Base-by-base conservation (phyloP, 176 grass and related monocot genomes). In the Bonia amplexicaulis region DNA sequence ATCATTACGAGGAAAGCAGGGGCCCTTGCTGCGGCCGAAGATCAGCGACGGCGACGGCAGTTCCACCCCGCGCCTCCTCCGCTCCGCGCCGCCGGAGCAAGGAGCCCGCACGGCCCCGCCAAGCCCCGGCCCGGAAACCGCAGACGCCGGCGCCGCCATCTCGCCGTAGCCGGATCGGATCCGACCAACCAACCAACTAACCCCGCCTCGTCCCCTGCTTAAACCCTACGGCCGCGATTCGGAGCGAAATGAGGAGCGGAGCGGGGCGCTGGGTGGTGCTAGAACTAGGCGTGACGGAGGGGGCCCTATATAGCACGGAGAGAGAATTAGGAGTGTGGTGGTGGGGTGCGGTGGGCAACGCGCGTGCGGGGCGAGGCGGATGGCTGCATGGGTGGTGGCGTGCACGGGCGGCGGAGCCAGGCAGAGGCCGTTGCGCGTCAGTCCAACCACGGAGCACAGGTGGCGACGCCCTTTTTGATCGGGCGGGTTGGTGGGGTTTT, bases 41-140 rank as follows among this genome's bases (percentile, higher is more conserved):
- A 60, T 53, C 55, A 68, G 76, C 22, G 71, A 35, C 77, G 20
- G 71, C 59, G 79, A 27, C 63, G 51, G 73, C 29, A 69, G 74
- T 40, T 74, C 74, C 83, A 16, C 29, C 73, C 48, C 79, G 39
- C 74, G 40, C 80, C 78, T 52, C 41, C 70, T 31, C 71, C 65
- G 23, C 16, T 81, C 51, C 44, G 22, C 42, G 52, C 63, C 15
- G 31, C 77, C 37, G 66, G 66, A 65, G 25, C 58, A 73, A 20
- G 84, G 88, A 68, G 73, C 48, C 72, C 72, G 37, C 57, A 66
- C 61, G 6, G 76, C 69, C 72, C 89, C 75, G 39, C 65, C 79
- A 6, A 94, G 73, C 16, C 84, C 83, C n/a, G 80, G 78, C 47
- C 76, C 86, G 11, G 84, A 92, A 12, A 92, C 72, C 29, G 87